These are phyloP conservation scores for Phalaenopsis hybrid DNA, from an alignment of 116 monocot species.

Conservation along the genomic window DNA sequence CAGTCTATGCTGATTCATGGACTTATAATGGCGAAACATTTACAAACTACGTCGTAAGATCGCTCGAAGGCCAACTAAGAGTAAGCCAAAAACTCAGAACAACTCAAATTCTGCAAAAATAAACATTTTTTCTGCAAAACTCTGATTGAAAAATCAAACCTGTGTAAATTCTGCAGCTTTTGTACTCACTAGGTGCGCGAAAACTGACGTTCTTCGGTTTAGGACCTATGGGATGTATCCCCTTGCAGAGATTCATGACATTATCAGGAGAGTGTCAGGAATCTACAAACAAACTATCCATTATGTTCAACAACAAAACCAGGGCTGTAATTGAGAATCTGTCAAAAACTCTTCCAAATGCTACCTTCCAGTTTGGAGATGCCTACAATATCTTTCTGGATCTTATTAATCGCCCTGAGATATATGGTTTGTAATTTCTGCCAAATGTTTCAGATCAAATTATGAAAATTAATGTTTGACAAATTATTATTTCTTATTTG, in stretches of 20 bases:
- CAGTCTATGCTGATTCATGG: slow-evolving; percentile 68
- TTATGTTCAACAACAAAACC: slow-evolving; percentile 49
- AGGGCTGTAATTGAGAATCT: slow-evolving; percentile 22
- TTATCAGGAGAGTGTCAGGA: slow-evolving; percentile 52
- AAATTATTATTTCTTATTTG: neutral
- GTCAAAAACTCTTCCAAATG: slow-evolving; percentile 49
- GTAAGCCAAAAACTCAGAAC: slow-evolving; percentile 10
- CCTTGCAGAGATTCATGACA: slow-evolving; percentile 52
- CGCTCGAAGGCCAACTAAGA: slow-evolving; percentile 52
- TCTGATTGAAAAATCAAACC: neutral
- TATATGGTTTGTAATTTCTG: slow-evolving; percentile 27
- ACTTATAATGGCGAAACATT: slow-evolving; percentile 49
- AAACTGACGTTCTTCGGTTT: slow-evolving; percentile 64
- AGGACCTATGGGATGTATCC: slow-evolving; percentile 93
- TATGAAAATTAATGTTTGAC: neutral
- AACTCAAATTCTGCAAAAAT: neutral
- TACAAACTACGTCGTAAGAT: slow-evolving; percentile 39
- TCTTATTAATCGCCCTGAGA: slow-evolving; percentile 43
- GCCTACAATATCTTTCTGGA: slow-evolving; percentile 65
- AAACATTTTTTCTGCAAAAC: neutral
- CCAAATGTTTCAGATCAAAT: neutral
- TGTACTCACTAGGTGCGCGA: slow-evolving; percentile 53
- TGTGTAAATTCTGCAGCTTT: slow-evolving; percentile 23
- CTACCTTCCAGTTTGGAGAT: slow-evolving; percentile 57
- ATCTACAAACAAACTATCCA: slow-evolving; percentile 59